Conservation (phyloP, 768 basidiomycete species). For the Trametes meyenii region DNA sequence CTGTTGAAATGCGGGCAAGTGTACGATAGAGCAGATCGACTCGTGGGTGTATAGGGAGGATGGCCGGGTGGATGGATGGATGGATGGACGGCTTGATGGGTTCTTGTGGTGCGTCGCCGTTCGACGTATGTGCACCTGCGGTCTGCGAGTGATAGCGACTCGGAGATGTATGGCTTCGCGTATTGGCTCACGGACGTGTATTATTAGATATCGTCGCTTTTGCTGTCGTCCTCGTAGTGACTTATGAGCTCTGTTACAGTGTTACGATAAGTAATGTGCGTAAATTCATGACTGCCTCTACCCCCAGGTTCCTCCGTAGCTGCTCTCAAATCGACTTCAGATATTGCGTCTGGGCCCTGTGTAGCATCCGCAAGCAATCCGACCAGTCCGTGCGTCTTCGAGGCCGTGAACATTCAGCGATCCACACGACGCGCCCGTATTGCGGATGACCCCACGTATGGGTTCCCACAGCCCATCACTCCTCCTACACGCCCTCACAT, state of each 20-base stretch:
- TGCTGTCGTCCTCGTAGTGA: conserved; percentile 6
- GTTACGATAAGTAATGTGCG: conserved; percentile 12
- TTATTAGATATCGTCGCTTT: background rate
- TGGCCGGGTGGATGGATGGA: background rate
- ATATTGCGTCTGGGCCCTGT: too few relatives aligned
- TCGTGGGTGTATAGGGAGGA: background rate
- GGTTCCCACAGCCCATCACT: too few relatives aligned
- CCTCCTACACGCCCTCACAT: too few relatives aligned
- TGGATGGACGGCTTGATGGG: background rate
- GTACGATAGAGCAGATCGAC: background rate
- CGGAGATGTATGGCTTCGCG: background rate
- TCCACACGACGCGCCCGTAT: too few relatives aligned
- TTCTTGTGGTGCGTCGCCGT: background rate
- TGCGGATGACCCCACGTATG: too few relatives aligned
- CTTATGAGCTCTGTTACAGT: conserved; percentile 6
- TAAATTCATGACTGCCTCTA: background rate
- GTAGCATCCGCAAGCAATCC: too few relatives aligned
- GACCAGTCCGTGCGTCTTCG: too few relatives aligned
- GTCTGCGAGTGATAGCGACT: background rate
- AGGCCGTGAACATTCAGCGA: too few relatives aligned
- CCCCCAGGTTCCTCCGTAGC: background rate
- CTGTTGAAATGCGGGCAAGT: background rate
- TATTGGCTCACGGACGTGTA: conserved; percentile 1
- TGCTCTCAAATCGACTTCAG: background rate
- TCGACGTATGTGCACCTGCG: background rate